These are phyloP conservation scores for Boletus sp. DNA, from an alignment of 1,284 basidiomycete genomes.

Conservation along the genomic window DNA sequence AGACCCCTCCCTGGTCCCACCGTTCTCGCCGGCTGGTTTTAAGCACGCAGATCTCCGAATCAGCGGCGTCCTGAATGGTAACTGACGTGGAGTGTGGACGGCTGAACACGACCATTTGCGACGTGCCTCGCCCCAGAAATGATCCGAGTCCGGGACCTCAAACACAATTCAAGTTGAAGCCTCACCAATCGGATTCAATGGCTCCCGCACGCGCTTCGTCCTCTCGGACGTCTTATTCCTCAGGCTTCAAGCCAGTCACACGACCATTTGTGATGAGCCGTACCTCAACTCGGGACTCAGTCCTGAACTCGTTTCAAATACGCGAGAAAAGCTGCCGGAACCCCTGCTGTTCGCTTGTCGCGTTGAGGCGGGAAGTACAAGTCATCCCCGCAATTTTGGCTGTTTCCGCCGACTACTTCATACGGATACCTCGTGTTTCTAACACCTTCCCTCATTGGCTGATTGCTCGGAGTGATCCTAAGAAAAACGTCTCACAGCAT, in stretches of 20 bases:
- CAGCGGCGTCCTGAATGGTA: too few relatives aligned
- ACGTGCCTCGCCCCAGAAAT: too few relatives aligned
- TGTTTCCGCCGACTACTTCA: background rate
- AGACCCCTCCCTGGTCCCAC: too few relatives aligned
- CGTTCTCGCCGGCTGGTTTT: too few relatives aligned
- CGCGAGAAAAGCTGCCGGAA: too few relatives aligned
- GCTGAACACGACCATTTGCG: too few relatives aligned
- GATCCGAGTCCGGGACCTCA: too few relatives aligned
- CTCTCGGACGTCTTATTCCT: background rate
- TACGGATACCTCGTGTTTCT: background rate
- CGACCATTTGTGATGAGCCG: background rate
- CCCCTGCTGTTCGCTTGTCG: background rate
- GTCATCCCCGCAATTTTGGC: background rate
- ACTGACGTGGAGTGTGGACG: too few relatives aligned
- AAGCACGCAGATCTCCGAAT: too few relatives aligned
- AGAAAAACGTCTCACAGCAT: too few relatives aligned
- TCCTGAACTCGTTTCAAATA: background rate
- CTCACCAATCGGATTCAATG: background rate
- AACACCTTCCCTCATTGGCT: background rate
- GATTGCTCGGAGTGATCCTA: too few relatives aligned
- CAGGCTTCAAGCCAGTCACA: background rate
- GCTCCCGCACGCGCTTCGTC: background rate
- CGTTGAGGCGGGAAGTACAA: too few relatives aligned
- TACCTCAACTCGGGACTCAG: background rate
- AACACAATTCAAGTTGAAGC: background rate